These are phyloP conservation scores for Mimosa bimucronata DNA, from an alignment of 306 rosid genomes.

Conservation along the genomic window DNA sequence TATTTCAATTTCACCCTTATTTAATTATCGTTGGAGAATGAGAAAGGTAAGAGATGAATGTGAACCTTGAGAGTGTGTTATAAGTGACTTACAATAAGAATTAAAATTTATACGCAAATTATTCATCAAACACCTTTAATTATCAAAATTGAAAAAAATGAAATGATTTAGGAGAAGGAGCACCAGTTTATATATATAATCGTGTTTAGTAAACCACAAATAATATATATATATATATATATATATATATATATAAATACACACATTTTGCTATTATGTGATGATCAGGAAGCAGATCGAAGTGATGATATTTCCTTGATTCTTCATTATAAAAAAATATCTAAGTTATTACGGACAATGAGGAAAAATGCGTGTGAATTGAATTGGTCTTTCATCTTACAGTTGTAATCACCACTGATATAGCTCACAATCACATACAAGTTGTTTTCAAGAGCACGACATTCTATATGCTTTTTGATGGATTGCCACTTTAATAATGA, in stretches of 20 bases:
- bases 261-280: background rate
- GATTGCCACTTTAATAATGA: constrained; percentile 26
- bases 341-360: background rate
- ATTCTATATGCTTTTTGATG: constrained; percentile 9
- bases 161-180: background rate
- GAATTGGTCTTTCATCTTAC: background rate
- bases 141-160: too few species aligned
- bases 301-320: background rate
- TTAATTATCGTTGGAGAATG: too few species aligned
- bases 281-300: background rate
- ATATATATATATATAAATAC: too few species aligned
- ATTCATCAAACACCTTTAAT: too few species aligned
- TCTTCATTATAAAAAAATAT: background rate
- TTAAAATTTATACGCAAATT: too few species aligned
- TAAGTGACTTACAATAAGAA: too few species aligned
- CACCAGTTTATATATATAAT: background rate
- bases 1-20: too few species aligned
- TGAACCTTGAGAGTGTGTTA: too few species aligned
- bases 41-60: too few species aligned
- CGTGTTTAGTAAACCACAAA: background rate
- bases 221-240: too few species aligned
- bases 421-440: background rate
- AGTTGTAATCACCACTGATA: background rate
- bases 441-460: constrained; percentile 21
- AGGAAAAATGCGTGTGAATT: background rate